Evolutionary conservation across 2,329 filamentous ascomycete species (phyloP), one percentile per base, ranked within the genome.

Genomic region (Cordyceps farinosa): DNA sequence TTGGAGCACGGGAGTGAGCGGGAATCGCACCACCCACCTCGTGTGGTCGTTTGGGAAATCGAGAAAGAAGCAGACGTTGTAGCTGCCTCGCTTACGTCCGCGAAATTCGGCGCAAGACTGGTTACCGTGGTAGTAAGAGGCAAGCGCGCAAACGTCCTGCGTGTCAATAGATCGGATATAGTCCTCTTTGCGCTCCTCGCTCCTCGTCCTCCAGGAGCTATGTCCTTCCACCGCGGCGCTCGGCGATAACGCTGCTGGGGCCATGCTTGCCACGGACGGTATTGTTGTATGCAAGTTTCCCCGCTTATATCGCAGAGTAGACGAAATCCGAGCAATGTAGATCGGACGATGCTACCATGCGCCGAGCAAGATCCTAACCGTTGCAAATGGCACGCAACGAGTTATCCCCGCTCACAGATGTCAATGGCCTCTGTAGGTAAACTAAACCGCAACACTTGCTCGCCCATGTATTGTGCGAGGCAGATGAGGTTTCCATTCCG

Each of bases 11-110:
- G 60, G 60, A 30, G 36, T 36, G 17, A 62, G 32, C 44, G 60
- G 60, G 29, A 62, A 62, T n/a, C 60, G n/a, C 30, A 62, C 44
- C 9, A 62, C 60, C 60, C 60, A 62, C 44, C 52, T 55, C 17
- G 32, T 48, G 1, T 27, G 13, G 27, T 62, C 60, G 13, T 15
- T 32, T 2, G 60, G 22, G 44, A 62, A 55, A 34, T 56, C 52
- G 9, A 62, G 4, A 51, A 62, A 62, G 51, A 22, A 62, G 52
- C 60, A 55, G 5, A 62, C 9, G 13, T 62, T 62, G 22, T 55
- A 55, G 34, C 44, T 62, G 22, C 60, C 60, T 6, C 52, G 51
- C 32, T 42, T 56, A 15, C n/a, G 60, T 9, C 15, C 42, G 2
- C 44, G 60, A 13, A 62, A 62, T 13, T 56, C 32, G 42, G 17